A percentile compares a stretch with the other conserved stretches of the same genome.
phyloP scores from a whole-genome alignment of 306 rosid species.

The Delonix regia region DNA sequence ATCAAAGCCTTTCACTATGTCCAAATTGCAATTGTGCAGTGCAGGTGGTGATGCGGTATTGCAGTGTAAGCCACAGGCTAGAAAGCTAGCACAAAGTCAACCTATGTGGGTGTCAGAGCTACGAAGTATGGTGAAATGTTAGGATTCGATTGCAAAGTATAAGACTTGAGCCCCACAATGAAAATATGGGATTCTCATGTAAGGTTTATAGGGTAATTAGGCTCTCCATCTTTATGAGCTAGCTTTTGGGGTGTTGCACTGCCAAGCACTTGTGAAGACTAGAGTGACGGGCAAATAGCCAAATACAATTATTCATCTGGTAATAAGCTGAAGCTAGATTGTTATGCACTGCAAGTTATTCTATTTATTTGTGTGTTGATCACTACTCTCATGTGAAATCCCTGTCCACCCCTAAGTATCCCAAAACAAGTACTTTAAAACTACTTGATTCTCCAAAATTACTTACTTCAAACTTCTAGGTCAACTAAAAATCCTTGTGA shows the following conservation, averaged over 20 bases:
- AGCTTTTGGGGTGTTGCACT: not conserved
- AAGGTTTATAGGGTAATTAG: not conserved
- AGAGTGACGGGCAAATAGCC: no score
- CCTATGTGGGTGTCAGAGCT: not conserved
- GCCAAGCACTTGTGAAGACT: slow-evolving; percentile 6
- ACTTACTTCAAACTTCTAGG: not conserved
- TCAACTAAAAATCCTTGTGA: not conserved
- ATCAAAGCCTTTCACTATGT: no score
- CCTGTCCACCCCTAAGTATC: not conserved
- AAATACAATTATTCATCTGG: no score
- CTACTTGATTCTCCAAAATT: not conserved
- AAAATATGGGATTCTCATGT: not conserved
- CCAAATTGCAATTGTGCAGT: no score
- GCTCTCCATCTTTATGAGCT: not conserved
- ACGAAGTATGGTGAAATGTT: not conserved
- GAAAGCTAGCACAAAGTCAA: not conserved
- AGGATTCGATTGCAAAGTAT: not conserved
- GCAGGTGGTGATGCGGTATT: no score
- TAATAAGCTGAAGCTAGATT: no score
- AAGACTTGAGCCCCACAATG: not conserved
- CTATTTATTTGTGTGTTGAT: not conserved
- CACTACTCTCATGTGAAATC: not conserved
- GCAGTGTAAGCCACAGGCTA: not conserved
- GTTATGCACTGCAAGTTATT: no score
- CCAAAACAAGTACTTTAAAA: not conserved